phyloP scores from a whole-genome alignment of 331 rosid genomes.

The Quercus tomentella region DNA sequence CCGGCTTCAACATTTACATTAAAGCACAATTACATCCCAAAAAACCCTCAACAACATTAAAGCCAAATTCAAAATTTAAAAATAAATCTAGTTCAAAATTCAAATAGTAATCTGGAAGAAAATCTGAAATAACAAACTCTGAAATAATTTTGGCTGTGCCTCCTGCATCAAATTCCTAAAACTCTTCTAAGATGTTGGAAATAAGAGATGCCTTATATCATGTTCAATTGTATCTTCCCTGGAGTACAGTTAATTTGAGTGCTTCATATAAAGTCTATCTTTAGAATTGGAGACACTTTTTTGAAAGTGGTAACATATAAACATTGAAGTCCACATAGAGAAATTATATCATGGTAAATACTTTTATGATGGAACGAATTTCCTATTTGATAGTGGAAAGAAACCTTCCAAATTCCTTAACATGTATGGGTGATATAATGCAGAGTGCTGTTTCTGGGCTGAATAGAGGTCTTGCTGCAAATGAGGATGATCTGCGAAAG shows the following conservation, averaged over 20 bases:
- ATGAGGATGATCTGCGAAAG: constrained; percentile 67
- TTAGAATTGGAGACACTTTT: not conserved
- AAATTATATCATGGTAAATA: not conserved
- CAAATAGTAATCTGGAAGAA: too few species aligned
- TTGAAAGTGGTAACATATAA: too few species aligned
- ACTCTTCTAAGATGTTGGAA: not conserved
- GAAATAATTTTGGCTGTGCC: too few species aligned
- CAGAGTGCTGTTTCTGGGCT: constrained; percentile 91
- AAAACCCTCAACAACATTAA: too few species aligned
- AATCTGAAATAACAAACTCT: too few species aligned
- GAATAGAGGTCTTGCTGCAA: constrained; percentile 93
- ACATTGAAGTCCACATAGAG: not conserved
- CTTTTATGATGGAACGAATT: not conserved
- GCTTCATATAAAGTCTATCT: not conserved
- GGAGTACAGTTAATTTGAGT: not conserved
- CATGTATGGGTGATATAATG: constrained; percentile 4
- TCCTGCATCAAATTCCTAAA: not conserved
- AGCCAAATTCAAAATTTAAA: too few species aligned
- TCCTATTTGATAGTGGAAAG: not conserved
- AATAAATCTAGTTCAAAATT: too few species aligned
- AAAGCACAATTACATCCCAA: too few species aligned
- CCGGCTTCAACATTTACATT: too few species aligned
- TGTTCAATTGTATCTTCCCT: not conserved
- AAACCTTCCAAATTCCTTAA: not conserved
- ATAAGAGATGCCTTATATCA: not conserved